Conservation (phyloP, 2,329 filamentous ascomycete species). For the Ophiostoma piceae region DNA sequence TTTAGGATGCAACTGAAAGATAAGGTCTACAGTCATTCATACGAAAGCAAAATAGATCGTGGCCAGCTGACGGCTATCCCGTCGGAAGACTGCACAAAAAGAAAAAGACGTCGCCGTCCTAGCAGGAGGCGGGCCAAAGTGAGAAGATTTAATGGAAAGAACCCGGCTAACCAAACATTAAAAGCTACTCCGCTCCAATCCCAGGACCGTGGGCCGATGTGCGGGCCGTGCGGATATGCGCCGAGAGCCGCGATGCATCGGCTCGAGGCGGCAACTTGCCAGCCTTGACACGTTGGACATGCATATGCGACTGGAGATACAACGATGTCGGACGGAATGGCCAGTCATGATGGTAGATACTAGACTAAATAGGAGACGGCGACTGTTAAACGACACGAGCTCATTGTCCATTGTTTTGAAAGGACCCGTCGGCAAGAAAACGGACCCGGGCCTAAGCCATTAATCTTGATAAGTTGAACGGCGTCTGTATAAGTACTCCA, state of each 20-base stretch:
- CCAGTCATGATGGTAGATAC: background rate
- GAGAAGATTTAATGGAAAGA: background rate
- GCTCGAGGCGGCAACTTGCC: background rate
- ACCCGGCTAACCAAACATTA: background rate
- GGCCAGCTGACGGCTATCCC: background rate
- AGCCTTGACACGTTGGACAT: background rate
- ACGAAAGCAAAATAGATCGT: background rate
- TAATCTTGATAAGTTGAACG: background rate
- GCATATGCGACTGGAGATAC: background rate
- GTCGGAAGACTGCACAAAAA: background rate
- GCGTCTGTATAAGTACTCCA: background rate
- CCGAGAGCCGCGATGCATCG: conserved; percentile 3
- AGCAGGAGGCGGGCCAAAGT: background rate
- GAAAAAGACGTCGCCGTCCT: background rate
- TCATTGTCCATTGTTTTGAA: background rate
- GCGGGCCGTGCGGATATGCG: background rate
- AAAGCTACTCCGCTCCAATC: background rate
- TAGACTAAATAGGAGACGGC: background rate
- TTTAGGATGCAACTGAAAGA: background rate
- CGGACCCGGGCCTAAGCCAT: background rate
- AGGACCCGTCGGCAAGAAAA: background rate
- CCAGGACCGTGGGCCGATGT: background rate
- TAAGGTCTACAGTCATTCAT: background rate
- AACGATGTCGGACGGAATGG: background rate
- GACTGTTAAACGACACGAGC: background rate